phyloP scores from a whole-genome alignment of 2,329 filamentous ascomycete species.

The Aspergillus sp. region DNA sequence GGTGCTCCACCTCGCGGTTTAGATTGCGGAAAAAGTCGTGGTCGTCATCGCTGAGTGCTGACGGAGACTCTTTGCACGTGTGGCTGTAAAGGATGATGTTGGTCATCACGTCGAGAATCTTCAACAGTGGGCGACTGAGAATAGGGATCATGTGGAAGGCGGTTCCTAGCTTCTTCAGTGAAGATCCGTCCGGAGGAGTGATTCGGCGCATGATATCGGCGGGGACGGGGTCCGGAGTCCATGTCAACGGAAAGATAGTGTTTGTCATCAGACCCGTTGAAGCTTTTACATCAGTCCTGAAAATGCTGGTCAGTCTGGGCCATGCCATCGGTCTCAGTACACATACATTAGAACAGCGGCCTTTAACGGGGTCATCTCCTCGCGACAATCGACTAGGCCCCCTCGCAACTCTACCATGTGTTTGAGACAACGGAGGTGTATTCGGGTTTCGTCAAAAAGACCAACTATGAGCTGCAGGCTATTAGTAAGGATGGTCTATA shows the following conservation, averaged over 20 bases:
- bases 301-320: background rate
- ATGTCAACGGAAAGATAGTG: conserved; percentile 34
- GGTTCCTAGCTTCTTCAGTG: conserved; percentile 22
- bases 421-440: conserved; percentile 38
- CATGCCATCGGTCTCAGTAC: background rate
- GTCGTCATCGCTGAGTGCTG: conserved; percentile 22
- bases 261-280: conserved; percentile 32
- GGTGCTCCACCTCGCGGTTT: conserved; percentile 36
- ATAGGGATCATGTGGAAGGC: conserved; percentile 26
- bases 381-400: conserved; percentile 20
- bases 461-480: conserved; percentile 33
- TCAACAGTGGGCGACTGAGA: conserved; percentile 27
- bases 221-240: conserved; percentile 30
- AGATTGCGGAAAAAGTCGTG: conserved; percentile 32
- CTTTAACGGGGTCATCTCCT: conserved; percentile 24
- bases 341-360: conserved; percentile 30
- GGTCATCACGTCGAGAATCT: conserved; percentile 24
- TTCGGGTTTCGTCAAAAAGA: conserved; percentile 35
- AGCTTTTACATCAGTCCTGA: conserved; percentile 34
- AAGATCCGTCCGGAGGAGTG: conserved; percentile 23
- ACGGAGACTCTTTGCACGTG: conserved; percentile 20
- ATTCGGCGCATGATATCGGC: conserved; percentile 25
- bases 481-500: conserved; percentile 7
- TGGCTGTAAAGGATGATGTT: conserved; percentile 34
- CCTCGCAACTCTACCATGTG: conserved; percentile 38